These are phyloP conservation scores for Moniliella sp. DNA, from an alignment of 1,284 basidiomycete species.

Conservation along the genomic window DNA sequence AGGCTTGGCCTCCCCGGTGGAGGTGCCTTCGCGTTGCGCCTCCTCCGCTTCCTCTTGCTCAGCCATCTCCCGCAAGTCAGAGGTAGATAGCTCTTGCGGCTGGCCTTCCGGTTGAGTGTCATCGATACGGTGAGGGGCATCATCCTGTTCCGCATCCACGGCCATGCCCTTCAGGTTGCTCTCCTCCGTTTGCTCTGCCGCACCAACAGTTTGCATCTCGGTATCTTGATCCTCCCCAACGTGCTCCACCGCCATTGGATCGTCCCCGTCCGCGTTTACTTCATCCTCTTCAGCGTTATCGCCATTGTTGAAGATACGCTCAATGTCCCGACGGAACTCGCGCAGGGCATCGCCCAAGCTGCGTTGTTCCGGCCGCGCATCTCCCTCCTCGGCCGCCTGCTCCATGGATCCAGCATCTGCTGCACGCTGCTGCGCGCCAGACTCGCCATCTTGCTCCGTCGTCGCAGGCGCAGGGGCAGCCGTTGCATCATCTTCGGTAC, in stretches of 20 bases:
- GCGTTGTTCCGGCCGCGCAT: slow-evolving; percentile 35
- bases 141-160: not conserved
- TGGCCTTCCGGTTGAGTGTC: not conserved
- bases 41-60: not conserved
- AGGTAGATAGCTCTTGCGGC: not conserved
- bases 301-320: slow-evolving; percentile 46
- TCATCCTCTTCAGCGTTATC: slow-evolving; percentile 34
- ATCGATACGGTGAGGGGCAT: not conserved
- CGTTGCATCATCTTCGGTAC: slow-evolving; percentile 11
- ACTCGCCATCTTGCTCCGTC: slow-evolving; percentile 9
- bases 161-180: not conserved
- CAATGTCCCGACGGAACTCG: slow-evolving; percentile 60
- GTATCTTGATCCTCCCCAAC: slow-evolving; percentile 48
- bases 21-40: not conserved
- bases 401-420: slow-evolving; percentile 3
- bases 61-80: not conserved
- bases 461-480: too few relatives aligned
- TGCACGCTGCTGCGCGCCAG: slow-evolving; percentile 1
- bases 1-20: not conserved
- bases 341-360: slow-evolving; percentile 65
- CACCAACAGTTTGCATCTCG: slow-evolving; percentile 71
- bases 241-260: slow-evolving; percentile 49
- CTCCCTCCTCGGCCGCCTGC: slow-evolving; percentile 2
- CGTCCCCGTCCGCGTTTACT: slow-evolving; percentile 37
- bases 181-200: slow-evolving; percentile 42